Base-by-base conservation (phyloP, 2,329 filamentous ascomycete species). In the Colletotrichum tabaci region DNA sequence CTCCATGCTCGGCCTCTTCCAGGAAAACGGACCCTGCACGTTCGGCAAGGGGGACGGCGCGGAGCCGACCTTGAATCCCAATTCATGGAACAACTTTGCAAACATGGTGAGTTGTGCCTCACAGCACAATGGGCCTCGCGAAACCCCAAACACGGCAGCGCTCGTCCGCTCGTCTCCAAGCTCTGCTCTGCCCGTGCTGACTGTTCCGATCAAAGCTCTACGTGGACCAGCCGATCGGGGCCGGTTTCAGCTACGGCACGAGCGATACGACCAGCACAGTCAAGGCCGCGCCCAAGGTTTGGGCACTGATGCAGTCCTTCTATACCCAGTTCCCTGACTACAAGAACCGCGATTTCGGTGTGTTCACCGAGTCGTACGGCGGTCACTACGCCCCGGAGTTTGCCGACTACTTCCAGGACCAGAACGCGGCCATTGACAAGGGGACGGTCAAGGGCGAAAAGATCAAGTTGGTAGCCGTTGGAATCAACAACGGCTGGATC, bases 271-370 rank as follows among this genome's bases (percentile, higher is more conserved):
- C 80, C 4, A 84, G 82, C 35, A 87, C 86, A 4, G 79, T 80
- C 12, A 83, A 81, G 3, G 85, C 86, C 12, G 85, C 86, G 4
- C 82, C 82, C 0, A 83, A 82, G 60, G 83, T 90, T n/a, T 90
- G 88, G 88, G 84, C 82, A 3, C 80, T 90, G n/a, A 77, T 89
- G 58, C 88, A 90, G 76, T 85, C 85, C 1, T 93, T 91, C 84
- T 89, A 90, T 66, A 84, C 87, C 5, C 86, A 89, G 40, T 93
- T 93, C 69, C 90, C 89, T 0, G 84, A 86, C 40, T 92, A 93
- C 76, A 85, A 88, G 77, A 86, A 87, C 3, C 86, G 87, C 53
- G 87, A 91, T 71, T 86, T 89, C 69, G 85, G 86, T 4, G 82
- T 90, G 65, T 88, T 86, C 63, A 85, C 87, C 6, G 83, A 87